Evolutionary conservation across 2,329 filamentous ascomycete species (phyloP).

Genomic region (Ambrosiella beaveri): DNA sequence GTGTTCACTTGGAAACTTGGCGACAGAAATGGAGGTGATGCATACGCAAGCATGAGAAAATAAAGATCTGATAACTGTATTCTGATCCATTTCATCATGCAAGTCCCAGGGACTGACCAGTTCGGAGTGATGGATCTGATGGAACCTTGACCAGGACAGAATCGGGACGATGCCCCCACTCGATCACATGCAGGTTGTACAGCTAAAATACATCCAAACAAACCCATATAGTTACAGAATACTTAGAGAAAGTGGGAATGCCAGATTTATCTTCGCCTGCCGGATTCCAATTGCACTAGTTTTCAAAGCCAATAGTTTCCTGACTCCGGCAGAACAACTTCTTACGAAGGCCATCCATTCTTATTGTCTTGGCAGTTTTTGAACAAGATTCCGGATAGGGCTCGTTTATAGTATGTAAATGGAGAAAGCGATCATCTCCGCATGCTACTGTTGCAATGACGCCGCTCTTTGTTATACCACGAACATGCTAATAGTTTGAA

Average conservation of each 20-base stretch:
- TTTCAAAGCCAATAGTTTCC: neutral
- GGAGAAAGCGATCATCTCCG: too few relatives aligned
- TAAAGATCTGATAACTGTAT: conserved; percentile 9
- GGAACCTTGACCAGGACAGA: neutral
- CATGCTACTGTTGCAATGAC: too few relatives aligned
- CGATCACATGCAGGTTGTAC: neutral
- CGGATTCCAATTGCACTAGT: neutral
- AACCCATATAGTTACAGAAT: neutral
- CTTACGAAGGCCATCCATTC: neutral
- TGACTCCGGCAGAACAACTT: too few relatives aligned
- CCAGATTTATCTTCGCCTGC: neutral
- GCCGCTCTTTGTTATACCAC: neutral
- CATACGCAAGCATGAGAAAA: neutral
- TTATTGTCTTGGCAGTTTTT: neutral
- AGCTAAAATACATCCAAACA: neutral
- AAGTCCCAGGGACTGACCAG: neutral
- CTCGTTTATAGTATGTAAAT: too few relatives aligned
- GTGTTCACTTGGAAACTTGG: neutral
- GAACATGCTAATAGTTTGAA: neutral
- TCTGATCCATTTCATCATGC: neutral
- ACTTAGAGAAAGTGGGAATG: neutral
- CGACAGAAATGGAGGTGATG: neutral
- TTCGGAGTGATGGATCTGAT: neutral
- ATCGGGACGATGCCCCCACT: neutral
- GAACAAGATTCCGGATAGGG: neutral